Conservation (phyloP, 148 eudicot species). For the Talinum fruticosum region DNA sequence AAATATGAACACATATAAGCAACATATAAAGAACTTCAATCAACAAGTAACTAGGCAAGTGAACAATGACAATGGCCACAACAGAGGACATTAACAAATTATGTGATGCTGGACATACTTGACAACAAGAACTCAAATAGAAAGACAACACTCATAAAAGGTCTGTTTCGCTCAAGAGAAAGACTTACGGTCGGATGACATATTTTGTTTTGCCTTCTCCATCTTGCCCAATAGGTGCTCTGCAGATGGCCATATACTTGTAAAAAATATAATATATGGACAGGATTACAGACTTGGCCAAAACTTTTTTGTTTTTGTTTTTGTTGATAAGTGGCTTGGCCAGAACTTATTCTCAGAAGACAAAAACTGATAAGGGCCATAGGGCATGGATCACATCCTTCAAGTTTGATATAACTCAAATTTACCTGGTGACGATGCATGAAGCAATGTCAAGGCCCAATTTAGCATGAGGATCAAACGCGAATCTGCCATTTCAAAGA, state of each 20-base stretch:
- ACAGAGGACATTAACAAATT: background rate
- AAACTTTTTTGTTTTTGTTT: no score
- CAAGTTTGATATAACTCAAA: conserved; percentile 8
- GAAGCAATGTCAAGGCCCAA: conserved; percentile 98
- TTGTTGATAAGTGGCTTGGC: no score
- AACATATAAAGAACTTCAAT: background rate
- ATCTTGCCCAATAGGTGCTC: conserved; percentile 82
- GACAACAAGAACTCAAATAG: conserved; percentile 3
- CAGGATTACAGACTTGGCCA: background rate
- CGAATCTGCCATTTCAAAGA: conserved; percentile 54
- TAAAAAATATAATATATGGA: background rate
- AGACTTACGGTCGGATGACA: conserved; percentile 87
- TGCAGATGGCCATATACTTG: conserved; percentile 20
- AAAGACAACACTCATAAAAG: background rate
- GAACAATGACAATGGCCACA: background rate
- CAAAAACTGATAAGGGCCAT: background rate
- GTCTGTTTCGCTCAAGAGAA: background rate
- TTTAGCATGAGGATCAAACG: conserved; percentile 76
- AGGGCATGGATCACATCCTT: background rate
- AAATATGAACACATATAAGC: background rate
- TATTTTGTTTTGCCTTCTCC: conserved; percentile 88
- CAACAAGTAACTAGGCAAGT: background rate
- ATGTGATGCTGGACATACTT: background rate
- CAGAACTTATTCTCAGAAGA: background rate
- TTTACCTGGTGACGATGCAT: conserved; percentile 86